Base-by-base conservation (phyloP, 1,139 yeast species). In the Debaryomyces sp. region DNA sequence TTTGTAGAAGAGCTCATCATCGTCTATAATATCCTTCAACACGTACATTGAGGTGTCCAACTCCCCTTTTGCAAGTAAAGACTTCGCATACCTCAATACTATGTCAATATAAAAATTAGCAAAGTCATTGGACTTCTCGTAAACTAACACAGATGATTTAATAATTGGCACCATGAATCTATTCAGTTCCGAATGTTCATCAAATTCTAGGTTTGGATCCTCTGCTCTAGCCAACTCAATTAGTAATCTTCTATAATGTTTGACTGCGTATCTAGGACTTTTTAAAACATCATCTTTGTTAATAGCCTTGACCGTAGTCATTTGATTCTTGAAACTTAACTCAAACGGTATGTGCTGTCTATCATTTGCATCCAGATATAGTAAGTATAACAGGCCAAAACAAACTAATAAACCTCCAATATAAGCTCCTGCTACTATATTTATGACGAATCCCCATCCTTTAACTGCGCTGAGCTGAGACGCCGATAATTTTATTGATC, bases 51-150 rank as follows among this genome's bases (percentile, higher is more conserved):
- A 64, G 5, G 66, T 58, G n/a, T 67, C 66, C 37, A 68, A 60
- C 53, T 71, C 62, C 12, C 79, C 79, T 52, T 76, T 75, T 21
- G 80, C 77, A 35, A 75, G 61, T 33, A 76, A 60, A 4, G 80
- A 74, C 49, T 66, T 68, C 38, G 78, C 68, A 57, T 76, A 76
- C 24, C 81, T 59, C 45, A 74, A 62, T 32, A 75, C 71, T 39
- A 76, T 72, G 56, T 76, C 80, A 46, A 75, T 68, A 54, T 76
- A 76, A 58, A 76, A 76, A 56, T 76, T 75, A 39, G 79, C 61
- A 56, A 75, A 73, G 13, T 56, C 59, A 22, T 58, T 56, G 8
- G 76, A 70, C 46, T 70, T 71, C 26, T 62, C 57, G 48, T 64
- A 54, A 4, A 75, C 56, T 52, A 76, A 63, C n/a, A 57, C 61